These are phyloP conservation scores for Phytophthora pseudosyringae DNA, from an alignment of 352 stramenopile species.

Conservation along the genomic window DNA sequence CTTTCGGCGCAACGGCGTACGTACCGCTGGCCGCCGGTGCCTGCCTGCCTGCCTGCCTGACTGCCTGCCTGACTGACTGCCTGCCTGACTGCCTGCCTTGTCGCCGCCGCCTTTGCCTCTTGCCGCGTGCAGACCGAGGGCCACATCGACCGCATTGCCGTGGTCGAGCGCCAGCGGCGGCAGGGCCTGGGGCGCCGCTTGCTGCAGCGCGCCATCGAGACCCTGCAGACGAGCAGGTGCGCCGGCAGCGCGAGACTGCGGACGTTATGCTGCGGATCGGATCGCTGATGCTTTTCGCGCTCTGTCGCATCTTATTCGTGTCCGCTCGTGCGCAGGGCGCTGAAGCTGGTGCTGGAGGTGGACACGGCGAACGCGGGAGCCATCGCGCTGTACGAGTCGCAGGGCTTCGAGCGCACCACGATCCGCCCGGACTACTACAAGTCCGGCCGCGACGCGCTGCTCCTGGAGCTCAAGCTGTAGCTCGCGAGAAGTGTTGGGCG, in stretches of 20 bases:
- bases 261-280: not conserved
- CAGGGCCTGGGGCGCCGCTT: constrained; percentile 42
- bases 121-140: constrained; percentile 33
- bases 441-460: constrained; percentile 43
- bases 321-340: constrained; percentile 17
- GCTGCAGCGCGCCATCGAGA: constrained; percentile 40
- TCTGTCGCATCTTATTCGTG: constrained; percentile 3
- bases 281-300: constrained; percentile 4
- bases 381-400: constrained; percentile 49
- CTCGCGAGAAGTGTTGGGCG: too few species aligned
- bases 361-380: constrained; percentile 42
- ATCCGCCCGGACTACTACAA: constrained; percentile 53
- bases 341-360: constrained; percentile 35
- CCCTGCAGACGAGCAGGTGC: constrained; percentile 39
- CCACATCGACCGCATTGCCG: constrained; percentile 55
- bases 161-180: constrained; percentile 39
- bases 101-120: not conserved
- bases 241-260: not conserved
- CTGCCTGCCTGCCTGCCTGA: not conserved
- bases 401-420: constrained; percentile 36
- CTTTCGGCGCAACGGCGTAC: constrained; percentile 47
- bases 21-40: constrained; percentile 1
- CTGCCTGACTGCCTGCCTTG: constrained; percentile 3
- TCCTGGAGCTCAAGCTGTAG: constrained; percentile 44
- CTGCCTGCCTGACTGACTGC: not conserved